Evolutionary conservation across 495 filamentous ascomycete genomes (phyloP), one percentile per base, ranked within the genome.

Genomic region (Tuber indicum): DNA sequence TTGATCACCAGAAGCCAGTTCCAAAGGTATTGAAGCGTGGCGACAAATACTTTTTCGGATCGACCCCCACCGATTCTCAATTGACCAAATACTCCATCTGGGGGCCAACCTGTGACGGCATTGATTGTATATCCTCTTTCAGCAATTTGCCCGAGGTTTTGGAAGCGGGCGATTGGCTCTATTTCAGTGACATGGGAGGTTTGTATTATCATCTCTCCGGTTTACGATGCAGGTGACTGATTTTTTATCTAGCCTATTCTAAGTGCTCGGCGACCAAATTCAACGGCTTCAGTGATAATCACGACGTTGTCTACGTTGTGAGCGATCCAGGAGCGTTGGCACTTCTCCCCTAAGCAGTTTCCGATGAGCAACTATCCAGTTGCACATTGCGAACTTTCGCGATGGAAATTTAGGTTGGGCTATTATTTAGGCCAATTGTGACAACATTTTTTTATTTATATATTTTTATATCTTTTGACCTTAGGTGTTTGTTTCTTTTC

Each of bases 101-200:
- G 96, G 96, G 96, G 19, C 96, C 96, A 21, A 98, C 96, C 39
- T 99, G 96, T 83, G 96, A 99, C 84, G 94, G 94, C 75, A 97
- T 98, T 82, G 96, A 99, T 86, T 92, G 92, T 79, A 94, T 98
- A 85, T 88, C 90, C 36, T 88, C 92, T 82, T 92, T 90, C 77
- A 93, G 91, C 84, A 87, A 86, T 76, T 91, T 97, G 81, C 85
- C 89, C 26, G 89, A 90, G 32, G 87, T 91, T 69, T 84, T 99
- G 43, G 90, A 97, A 83, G 91, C 94, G 21, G 94, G 95, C 45
- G 96, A 99, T 84, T 99, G 96, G 96, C 87, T 99, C 26, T 98
- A 96, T 85, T 99, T 98, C 83, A 93, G 97, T 86, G 90, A 97
- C 52, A 99, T 99, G 96, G 96, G 96, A 73, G 82, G 82, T 84